Conservation (phyloP, 1,284 basidiomycete species). For the Takashimella koratensis region DNA sequence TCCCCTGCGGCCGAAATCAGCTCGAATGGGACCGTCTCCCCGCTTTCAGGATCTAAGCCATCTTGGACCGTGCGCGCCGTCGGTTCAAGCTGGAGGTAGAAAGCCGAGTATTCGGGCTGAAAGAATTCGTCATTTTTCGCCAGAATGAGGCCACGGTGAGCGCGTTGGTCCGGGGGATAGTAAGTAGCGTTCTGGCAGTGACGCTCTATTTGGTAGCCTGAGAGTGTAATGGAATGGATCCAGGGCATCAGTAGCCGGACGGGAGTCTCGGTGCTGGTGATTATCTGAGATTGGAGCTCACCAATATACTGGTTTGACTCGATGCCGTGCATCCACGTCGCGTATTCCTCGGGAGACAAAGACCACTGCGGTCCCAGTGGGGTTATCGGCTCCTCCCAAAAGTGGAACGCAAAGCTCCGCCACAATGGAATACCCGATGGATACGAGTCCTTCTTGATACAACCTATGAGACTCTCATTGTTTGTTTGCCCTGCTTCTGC, state of each 20-base stretch:
- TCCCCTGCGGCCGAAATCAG: conserved; percentile 27
- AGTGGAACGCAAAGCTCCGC: conserved; percentile 29
- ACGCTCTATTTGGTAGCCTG: conserved; percentile 47
- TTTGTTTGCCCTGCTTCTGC: too few species aligned
- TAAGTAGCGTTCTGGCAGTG: conserved; percentile 29
- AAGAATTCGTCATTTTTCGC: conserved; percentile 44
- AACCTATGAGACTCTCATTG: too few species aligned
- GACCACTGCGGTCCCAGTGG: conserved; percentile 28
- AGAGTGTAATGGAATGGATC: neutral
- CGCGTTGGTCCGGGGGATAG: conserved; percentile 17
- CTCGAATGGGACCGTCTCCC: conserved; percentile 16
- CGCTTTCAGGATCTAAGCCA: neutral
- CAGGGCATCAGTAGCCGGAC: neutral
- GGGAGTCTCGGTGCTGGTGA: too few species aligned
- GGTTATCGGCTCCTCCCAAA: conserved; percentile 17
- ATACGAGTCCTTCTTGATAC: conserved; percentile 18
- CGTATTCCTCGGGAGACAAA: conserved; percentile 43
- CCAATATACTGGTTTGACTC: conserved; percentile 40
- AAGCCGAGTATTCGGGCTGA: conserved; percentile 5
- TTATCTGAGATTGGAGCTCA: too few species aligned
- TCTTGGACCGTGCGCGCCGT: conserved; percentile 1
- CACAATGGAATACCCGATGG: conserved; percentile 27
- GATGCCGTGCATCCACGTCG: conserved; percentile 6
- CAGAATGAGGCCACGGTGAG: conserved; percentile 43
- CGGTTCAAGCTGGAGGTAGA: conserved; percentile 6